Percentiles rank a stretch among this genome's conserved stretches.
Evolutionary conservation across 129 eudicot genomes (phyloP).

Genomic region (Artemisia tridentata): DNA sequence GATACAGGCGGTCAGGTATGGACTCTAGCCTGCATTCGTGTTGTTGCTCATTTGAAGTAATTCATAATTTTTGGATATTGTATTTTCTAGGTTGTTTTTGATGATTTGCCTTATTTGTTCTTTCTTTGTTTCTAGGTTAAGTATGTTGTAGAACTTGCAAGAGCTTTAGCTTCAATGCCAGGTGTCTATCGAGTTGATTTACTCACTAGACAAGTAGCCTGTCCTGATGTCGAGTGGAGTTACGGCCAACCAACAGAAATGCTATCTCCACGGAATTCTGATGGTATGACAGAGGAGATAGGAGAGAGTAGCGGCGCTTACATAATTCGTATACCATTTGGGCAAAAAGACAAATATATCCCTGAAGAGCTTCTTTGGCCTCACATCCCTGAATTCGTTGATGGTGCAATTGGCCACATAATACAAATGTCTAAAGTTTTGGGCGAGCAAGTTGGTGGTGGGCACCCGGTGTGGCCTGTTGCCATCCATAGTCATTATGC

Average conservation of each 20-base stretch:
- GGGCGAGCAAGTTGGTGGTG: slow-evolving; percentile 91
- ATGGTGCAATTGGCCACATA: slow-evolving; percentile 85
- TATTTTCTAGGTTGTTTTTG: neutral
- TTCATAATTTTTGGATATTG: neutral
- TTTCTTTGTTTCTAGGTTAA: slow-evolving; percentile 56
- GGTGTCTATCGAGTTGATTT: slow-evolving; percentile 98
- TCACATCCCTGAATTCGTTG: slow-evolving; percentile 93
- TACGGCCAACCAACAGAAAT: slow-evolving; percentile 98
- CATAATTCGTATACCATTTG: slow-evolving; percentile 91
- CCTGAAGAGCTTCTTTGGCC: slow-evolving; percentile 96
- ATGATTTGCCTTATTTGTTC: neutral
- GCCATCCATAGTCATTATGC: slow-evolving; percentile 99
- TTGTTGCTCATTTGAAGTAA: slow-evolving; percentile 8
- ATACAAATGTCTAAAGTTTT: slow-evolving; percentile 96
- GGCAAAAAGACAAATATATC: slow-evolving; percentile 80
- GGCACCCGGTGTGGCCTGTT: slow-evolving; percentile 88
- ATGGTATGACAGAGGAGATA: slow-evolving; percentile 63
- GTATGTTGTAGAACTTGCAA: slow-evolving; percentile 97
- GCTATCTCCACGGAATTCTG: slow-evolving; percentile 64
- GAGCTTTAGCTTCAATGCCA: slow-evolving; percentile 99
- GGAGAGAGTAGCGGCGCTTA: slow-evolving; percentile 99
- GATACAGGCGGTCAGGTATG: slow-evolving; percentile 99
- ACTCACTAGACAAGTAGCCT: slow-evolving; percentile 94
- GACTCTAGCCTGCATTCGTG: neutral
- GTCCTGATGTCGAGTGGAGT: slow-evolving; percentile 98